These are phyloP conservation scores for Podila minutissima DNA, from an alignment of 192 early-diverging fungal species.

Conservation along the genomic window DNA sequence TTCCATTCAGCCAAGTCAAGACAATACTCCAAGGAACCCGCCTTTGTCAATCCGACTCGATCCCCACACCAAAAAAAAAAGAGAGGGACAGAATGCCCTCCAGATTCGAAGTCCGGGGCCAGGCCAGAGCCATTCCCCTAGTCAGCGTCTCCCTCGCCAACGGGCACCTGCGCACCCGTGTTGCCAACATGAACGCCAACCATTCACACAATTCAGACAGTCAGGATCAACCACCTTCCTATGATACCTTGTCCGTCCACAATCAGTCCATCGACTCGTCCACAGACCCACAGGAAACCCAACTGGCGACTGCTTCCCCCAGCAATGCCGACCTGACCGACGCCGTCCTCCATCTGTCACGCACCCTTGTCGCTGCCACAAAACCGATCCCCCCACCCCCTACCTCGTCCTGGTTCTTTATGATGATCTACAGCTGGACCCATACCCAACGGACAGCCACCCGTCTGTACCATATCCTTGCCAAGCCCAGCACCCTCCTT, in stretches of 20 bases:
- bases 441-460: constrained; percentile 31
- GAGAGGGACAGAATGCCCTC: constrained; percentile 5
- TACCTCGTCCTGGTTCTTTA: constrained; percentile 37
- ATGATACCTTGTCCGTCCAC: constrained; percentile 6
- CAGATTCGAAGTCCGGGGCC: constrained; percentile 15
- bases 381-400: constrained; percentile 7
- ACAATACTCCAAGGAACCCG: background rate
- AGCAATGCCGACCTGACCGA: constrained; percentile 28
- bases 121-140: constrained; percentile 44
- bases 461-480: constrained; percentile 28
- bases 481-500: constrained; percentile 17
- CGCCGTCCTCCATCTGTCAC: constrained; percentile 43
- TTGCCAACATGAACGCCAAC: constrained; percentile 4
- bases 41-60: background rate
- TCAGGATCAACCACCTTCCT: constrained; percentile 20
- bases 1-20: background rate
- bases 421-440: constrained; percentile 47
- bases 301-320: constrained; percentile 8
- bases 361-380: constrained; percentile 24
- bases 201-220: background rate
- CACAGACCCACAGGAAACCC: constrained; percentile 1
- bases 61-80: background rate
- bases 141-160: constrained; percentile 37
- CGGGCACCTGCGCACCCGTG: constrained; percentile 30
- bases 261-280: background rate